phyloP scores from a whole-genome alignment of 345 rosid species.

The Camelina neglecta region DNA sequence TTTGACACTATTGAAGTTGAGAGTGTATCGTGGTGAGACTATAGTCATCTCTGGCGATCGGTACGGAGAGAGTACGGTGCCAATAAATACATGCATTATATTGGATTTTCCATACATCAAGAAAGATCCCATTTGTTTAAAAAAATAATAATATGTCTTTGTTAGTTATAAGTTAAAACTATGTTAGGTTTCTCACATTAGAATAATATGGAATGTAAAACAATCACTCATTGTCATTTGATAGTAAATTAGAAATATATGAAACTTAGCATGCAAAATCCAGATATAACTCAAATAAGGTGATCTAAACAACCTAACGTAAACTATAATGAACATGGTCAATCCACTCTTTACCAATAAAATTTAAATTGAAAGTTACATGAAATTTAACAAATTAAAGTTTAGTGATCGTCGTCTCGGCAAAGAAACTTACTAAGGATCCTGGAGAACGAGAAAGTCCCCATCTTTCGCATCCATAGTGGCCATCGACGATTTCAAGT shows the following conservation, averaged over 20 bases:
- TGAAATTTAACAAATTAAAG: neutral
- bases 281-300: neutral
- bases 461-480: constrained; percentile 21
- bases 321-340: neutral
- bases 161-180: neutral
- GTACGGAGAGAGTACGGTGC: constrained; percentile 37
- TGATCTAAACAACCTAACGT: neutral
- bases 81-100: neutral
- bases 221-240: neutral
- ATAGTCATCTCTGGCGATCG: constrained; percentile 19
- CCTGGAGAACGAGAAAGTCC: constrained; percentile 9
- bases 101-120: constrained; percentile 28
- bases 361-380: neutral
- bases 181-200: neutral
- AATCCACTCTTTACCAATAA: too few species aligned
- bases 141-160: neutral
- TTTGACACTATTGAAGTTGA: constrained; percentile 1
- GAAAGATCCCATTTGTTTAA: constrained; percentile 18
- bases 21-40: constrained; percentile 25
- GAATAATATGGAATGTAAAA: neutral
- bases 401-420: neutral
- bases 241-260: too few species aligned
- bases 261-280: neutral
- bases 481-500: constrained; percentile 17
- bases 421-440: constrained; percentile 11